Percentiles rank a stretch among this genome's conserved stretches.
Conservation (phyloP, 768 basidiomycete species). For the Pleurotus eryngii region DNA sequence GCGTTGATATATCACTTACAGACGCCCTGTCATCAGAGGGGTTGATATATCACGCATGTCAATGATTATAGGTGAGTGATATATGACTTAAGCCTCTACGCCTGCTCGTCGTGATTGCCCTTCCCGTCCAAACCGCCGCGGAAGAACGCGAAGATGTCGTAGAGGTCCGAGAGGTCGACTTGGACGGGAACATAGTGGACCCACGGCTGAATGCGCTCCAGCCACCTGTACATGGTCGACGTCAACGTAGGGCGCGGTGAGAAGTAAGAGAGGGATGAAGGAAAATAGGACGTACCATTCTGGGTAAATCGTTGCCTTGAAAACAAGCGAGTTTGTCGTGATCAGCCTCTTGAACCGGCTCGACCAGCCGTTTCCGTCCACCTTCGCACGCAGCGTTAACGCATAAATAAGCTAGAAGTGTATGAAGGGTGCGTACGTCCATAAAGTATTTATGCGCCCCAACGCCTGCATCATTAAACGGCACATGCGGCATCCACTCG, state of each 20-base stretch:
- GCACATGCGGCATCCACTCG: constrained; percentile 39
- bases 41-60: too few relatives aligned
- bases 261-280: not conserved
- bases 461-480: constrained; percentile 31
- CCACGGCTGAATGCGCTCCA: constrained; percentile 58
- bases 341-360: constrained; percentile 59
- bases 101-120: constrained; percentile 45
- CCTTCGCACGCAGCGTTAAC: constrained; percentile 21
- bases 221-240: constrained; percentile 32
- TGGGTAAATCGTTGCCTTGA: constrained; percentile 65
- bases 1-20: too few relatives aligned
- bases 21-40: too few relatives aligned
- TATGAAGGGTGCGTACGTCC: constrained; percentile 37
- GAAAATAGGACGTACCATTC: constrained; percentile 47
- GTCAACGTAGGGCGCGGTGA: not conserved
- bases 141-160: constrained; percentile 68
- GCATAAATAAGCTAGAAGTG: not conserved
- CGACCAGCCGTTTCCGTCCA: constrained; percentile 64
- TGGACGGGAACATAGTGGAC: constrained; percentile 68
- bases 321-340: constrained; percentile 54
- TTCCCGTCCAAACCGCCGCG: constrained; percentile 48
- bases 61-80: too few relatives aligned
- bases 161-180: constrained; percentile 56
- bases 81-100: too few relatives aligned
- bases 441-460: constrained; percentile 56